Percentiles rank a stretch among this genome's conserved stretches.
phyloP scores from a whole-genome alignment of 1,139 yeast genomes.

The Scheffersomyces titani region DNA sequence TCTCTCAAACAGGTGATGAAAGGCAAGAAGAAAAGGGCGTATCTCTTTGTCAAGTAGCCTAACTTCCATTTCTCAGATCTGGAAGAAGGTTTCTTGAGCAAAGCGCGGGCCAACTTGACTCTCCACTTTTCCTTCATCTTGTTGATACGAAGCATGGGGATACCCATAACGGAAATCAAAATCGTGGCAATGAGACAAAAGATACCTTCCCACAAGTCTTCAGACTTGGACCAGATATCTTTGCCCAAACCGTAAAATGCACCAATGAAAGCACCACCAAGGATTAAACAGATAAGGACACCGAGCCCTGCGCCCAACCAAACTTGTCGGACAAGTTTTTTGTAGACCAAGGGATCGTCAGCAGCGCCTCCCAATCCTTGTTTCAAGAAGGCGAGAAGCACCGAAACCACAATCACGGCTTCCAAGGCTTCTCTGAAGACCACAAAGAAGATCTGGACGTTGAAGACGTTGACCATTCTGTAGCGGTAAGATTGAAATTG shows the following conservation, averaged over 20 bases:
- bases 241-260: slow-evolving; percentile 24
- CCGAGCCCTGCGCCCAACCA: slow-evolving; percentile 28
- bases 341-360: slow-evolving; percentile 55
- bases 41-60: slow-evolving; percentile 30
- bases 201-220: slow-evolving; percentile 29
- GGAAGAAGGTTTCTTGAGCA: slow-evolving; percentile 15
- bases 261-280: slow-evolving; percentile 26
- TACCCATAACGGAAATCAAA: slow-evolving; percentile 29
- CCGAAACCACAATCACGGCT: slow-evolving; percentile 87
- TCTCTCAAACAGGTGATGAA: slow-evolving; percentile 47
- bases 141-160: slow-evolving; percentile 29
- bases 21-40: slow-evolving; percentile 43
- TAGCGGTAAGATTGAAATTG: background rate
- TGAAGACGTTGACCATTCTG: slow-evolving; percentile 46
- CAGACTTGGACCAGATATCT: slow-evolving; percentile 24
- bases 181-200: slow-evolving; percentile 26
- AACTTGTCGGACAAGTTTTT: slow-evolving; percentile 46
- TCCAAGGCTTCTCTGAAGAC: slow-evolving; percentile 89
- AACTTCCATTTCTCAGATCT: slow-evolving; percentile 17
- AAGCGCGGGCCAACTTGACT: slow-evolving; percentile 46
- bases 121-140: slow-evolving; percentile 53
- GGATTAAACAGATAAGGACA: slow-evolving; percentile 20
- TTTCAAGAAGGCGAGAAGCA: slow-evolving; percentile 82
- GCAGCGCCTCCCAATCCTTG: slow-evolving; percentile 68
- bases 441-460: slow-evolving; percentile 72